Conservation (phyloP, 2,329 filamentous ascomycete species). For the Aspergillus niger region DNA sequence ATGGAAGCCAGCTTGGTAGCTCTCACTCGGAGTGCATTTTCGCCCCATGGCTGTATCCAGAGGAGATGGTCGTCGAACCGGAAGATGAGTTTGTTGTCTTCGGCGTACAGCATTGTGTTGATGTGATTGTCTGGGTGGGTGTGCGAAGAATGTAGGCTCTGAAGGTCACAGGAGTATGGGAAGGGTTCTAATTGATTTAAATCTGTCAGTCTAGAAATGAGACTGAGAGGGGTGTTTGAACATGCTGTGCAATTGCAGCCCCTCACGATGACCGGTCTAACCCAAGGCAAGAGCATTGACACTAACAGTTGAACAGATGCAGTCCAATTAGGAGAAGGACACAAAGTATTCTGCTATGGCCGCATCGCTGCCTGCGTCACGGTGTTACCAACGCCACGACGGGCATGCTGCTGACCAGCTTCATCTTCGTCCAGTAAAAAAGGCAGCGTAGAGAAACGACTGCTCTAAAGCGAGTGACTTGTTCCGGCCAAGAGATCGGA, state of each 20-base stretch:
- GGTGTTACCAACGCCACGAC: neutral
- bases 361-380: constrained; percentile 3
- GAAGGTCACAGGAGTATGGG: neutral
- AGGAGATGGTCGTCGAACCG: constrained; percentile 43
- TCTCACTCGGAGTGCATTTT: constrained; percentile 42
- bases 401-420: neutral
- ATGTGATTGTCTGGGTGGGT: neutral
- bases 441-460: neutral
- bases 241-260: neutral
- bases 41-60: constrained; percentile 43
- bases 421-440: neutral
- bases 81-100: constrained; percentile 38
- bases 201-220: neutral
- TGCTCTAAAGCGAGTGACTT: neutral
- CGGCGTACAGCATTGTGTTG: constrained; percentile 35
- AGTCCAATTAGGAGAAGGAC: neutral
- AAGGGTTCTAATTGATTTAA: neutral
- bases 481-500: neutral
- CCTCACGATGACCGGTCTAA: neutral
- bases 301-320: neutral
- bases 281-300: neutral
- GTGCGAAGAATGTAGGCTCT: neutral
- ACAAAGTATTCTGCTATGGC: neutral
- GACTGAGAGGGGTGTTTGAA: neutral
- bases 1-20: constrained; percentile 41